These are phyloP conservation scores for Quercus tomentella DNA, from an alignment of 331 rosid species.

Conservation along the genomic window DNA sequence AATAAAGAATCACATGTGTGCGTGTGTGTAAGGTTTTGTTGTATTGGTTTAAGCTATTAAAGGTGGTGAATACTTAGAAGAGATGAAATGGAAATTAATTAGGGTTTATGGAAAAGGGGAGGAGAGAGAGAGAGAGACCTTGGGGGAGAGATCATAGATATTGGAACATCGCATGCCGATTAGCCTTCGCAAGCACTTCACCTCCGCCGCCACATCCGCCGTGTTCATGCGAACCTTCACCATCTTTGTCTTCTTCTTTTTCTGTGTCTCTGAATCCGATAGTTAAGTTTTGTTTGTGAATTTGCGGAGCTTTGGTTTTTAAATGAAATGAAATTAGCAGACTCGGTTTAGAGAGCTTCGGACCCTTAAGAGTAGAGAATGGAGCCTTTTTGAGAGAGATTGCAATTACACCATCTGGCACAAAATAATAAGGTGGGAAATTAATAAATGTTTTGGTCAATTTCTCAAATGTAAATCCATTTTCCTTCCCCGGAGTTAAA, in stretches of 20 bases:
- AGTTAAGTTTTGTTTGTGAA: not conserved
- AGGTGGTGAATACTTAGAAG: not conserved
- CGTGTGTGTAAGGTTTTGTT: not conserved
- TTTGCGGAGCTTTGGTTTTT: not conserved
- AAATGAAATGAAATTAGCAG: not conserved
- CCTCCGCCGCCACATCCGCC: conserved; percentile 99
- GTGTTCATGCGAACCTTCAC: conserved; percentile 99
- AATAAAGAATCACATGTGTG: too few relatives aligned
- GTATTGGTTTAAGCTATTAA: not conserved
- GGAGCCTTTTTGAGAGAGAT: not conserved
- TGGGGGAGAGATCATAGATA: conserved; percentile 92
- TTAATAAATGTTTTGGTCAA: too few relatives aligned
- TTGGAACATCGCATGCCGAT: conserved; percentile 99
- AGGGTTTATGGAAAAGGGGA: not conserved
- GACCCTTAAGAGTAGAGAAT: not conserved
- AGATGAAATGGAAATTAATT: not conserved
- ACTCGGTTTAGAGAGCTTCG: not conserved
- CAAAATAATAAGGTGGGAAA: too few relatives aligned
- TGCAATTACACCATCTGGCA: too few relatives aligned
- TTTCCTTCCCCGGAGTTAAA: too few relatives aligned
- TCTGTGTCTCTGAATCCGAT: not conserved
- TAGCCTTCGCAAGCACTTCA: conserved; percentile 70
- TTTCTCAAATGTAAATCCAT: too few relatives aligned
- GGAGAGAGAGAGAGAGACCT: conserved; percentile 37
- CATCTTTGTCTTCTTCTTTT: conserved; percentile 31